phyloP scores from a whole-genome alignment of 257 asterid genomes.

The Anisodus acutangulus region DNA sequence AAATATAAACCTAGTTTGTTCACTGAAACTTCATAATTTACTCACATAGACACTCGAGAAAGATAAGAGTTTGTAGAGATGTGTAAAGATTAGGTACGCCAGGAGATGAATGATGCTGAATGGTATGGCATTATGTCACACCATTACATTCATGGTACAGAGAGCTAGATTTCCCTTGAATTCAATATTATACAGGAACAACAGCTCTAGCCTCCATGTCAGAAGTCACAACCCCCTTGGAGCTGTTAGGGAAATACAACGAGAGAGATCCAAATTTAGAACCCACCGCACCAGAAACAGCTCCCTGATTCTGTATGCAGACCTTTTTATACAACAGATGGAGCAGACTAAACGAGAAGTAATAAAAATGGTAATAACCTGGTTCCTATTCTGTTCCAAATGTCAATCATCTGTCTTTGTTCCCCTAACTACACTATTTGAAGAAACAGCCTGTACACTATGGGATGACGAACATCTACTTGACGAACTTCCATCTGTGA shows the following conservation, averaged over 20 bases:
- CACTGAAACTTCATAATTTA: background rate
- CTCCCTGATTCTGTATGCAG: background rate
- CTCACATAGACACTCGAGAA: background rate
- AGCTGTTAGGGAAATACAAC: constrained; percentile 17
- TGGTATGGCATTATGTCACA: constrained; percentile 19
- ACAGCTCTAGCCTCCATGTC: background rate
- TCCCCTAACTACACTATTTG: constrained; percentile 71
- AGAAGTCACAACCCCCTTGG: background rate
- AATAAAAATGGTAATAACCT: constrained; percentile 16
- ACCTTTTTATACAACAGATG: constrained; percentile 20
- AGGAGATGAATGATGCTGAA: background rate
- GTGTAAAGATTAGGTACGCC: background rate
- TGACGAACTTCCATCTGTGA: constrained; percentile 75
- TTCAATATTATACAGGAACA: background rate
- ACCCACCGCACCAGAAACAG: background rate
- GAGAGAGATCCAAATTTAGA: constrained; percentile 20
- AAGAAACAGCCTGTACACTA: constrained; percentile 78
- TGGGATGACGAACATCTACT: constrained; percentile 85
- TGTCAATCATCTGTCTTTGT: constrained; percentile 51
- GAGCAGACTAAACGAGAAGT: constrained; percentile 20
- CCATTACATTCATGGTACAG: background rate
- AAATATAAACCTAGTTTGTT: background rate
- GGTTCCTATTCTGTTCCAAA: constrained; percentile 31
- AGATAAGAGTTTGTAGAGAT: background rate
- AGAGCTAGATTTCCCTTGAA: background rate